Base-by-base conservation (phyloP, 306 rosid species). In the Malus sieversii region DNA sequence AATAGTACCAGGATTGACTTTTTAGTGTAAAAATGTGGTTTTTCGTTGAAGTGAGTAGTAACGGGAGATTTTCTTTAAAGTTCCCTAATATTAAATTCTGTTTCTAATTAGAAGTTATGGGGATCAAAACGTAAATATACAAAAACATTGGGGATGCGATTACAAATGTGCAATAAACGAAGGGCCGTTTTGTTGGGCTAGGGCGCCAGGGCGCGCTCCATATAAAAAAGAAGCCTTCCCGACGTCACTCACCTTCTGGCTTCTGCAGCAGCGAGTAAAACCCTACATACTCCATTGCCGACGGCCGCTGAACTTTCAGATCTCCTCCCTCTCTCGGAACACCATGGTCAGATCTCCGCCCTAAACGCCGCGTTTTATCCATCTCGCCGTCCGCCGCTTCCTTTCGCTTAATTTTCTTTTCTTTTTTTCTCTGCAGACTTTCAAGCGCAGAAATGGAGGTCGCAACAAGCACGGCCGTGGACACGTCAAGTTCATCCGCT, bases 401-500 rank as follows among this genome's bases (percentile, higher is more conserved):
- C 5, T 12, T 5, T 4, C 10, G 53, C 6, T 33, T 59, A 3
- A 9, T 18, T 25, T 48, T 69, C 30, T 32, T 22, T 60, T 51
- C 15, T 60, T 51, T 3, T 55, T 35, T 45, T 29, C 38, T 22
- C 30, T 32, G 71, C 80, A 93, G 98, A 91, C 98, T 5, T 93
- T 91, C 85, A 93, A 93, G 87, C 86, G 98, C 63, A 89, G 97
- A 79, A 93, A 93, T 2, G 91, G 98, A 1, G 98, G 98, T n/a
- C 91, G 96, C 58, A 93, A 93, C 90, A 93, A 91, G 84, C 93
- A 89, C 27, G 97, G 97, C 14, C 96, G 97, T 32, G 97, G 98
- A 46, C 97, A 91, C 23, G 92, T 88, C 69, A 91, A 91, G 73
- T 95, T 95, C 86, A 90, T 92, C 33, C 88, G 96, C 48, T 92